Percentiles rank a stretch among this genome's conserved stretches.
Evolutionary conservation across 2,329 filamentous ascomycete genomes (phyloP).

Genomic region (Cordyceps militaris): DNA sequence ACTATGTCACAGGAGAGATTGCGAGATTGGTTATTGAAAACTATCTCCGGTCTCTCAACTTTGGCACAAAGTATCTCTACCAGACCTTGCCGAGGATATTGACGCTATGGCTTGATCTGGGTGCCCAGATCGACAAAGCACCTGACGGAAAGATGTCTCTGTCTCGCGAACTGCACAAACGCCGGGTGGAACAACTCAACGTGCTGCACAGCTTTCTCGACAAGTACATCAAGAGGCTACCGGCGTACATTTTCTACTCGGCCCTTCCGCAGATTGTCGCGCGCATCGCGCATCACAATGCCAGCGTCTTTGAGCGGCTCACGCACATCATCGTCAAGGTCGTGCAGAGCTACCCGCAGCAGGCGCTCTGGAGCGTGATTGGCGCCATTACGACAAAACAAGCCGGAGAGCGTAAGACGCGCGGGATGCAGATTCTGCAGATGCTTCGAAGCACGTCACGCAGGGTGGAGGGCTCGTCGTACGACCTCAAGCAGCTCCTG

Average conservation of each 20-base stretch:
- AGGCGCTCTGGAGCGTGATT: conserved; percentile 85
- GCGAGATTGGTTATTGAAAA: conserved; percentile 90
- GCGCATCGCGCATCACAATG: conserved; percentile 84
- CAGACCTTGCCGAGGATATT: conserved; percentile 87
- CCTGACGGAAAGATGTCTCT: conserved; percentile 48
- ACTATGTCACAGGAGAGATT: conserved; percentile 72
- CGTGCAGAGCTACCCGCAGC: conserved; percentile 79
- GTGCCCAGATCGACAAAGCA: conserved; percentile 62
- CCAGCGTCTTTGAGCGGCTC: conserved; percentile 68
- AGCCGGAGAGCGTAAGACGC: conserved; percentile 53
- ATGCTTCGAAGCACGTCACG: conserved; percentile 40
- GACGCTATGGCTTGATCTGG: conserved; percentile 91
- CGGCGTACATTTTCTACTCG: conserved; percentile 73
- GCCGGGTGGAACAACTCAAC: conserved; percentile 59
- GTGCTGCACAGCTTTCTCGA: conserved; percentile 67
- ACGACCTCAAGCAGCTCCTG: conserved; percentile 66
- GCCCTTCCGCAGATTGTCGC: conserved; percentile 88
- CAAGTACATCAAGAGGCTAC: conserved; percentile 68
- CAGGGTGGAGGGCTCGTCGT: conserved; percentile 42
- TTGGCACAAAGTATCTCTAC: conserved; percentile 91
- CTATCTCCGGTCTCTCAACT: conserved; percentile 78
- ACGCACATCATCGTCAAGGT: conserved; percentile 78
- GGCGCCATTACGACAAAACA: conserved; percentile 78
- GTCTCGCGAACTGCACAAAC: conserved; percentile 44
- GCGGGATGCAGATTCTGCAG: conserved; percentile 46